phyloP scores from a whole-genome alignment of 2,329 filamentous ascomycete species.

The Aureobasidium uvarum region DNA sequence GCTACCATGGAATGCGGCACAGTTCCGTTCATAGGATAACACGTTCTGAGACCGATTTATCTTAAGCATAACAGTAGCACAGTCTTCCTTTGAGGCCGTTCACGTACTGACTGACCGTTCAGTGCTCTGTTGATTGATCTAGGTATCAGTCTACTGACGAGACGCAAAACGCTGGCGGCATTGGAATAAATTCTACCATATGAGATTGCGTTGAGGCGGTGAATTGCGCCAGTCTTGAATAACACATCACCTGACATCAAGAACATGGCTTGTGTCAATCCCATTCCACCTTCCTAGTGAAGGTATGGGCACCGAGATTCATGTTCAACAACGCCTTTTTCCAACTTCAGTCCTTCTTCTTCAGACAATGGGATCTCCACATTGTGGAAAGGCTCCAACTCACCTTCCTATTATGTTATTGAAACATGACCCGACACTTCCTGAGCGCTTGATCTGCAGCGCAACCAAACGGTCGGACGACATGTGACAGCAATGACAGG shows the following conservation, averaged over 20 bases:
- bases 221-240: background rate
- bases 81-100: background rate
- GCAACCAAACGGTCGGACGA: conserved; percentile 9
- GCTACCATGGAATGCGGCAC: background rate
- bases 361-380: background rate
- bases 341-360: conserved; percentile 1
- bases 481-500: background rate
- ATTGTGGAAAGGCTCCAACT: background rate
- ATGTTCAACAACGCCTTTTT: conserved; percentile 8
- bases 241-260: background rate
- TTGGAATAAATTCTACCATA: background rate
- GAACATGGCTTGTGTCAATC: background rate
- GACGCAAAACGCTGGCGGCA: conserved; percentile 5
- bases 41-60: background rate
- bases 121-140: background rate
- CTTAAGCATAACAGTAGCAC: background rate
- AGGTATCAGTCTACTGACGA: background rate
- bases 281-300: conserved; percentile 10
- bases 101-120: background rate
- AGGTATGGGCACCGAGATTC: background rate
- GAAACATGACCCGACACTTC: conserved; percentile 1
- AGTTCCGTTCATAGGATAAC: background rate
- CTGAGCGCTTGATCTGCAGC: background rate
- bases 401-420: conserved; percentile 3
- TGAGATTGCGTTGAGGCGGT: conserved; percentile 5